Evolutionary conservation across 352 stramenopile species (phyloP), one percentile per base, ranked within the genome.

Genomic region (Globisporangium uncinulatum): DNA sequence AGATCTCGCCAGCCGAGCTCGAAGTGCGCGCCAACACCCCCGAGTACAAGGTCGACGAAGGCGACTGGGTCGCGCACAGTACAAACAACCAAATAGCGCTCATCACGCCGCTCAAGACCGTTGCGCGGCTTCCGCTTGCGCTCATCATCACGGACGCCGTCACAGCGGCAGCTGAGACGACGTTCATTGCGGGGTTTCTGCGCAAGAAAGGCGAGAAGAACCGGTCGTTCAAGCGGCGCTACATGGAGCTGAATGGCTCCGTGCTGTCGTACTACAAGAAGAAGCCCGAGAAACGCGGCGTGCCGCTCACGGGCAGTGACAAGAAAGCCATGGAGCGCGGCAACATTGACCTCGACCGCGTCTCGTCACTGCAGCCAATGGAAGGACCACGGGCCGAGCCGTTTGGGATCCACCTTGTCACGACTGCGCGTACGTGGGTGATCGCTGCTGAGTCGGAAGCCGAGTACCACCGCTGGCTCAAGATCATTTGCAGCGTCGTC

Each of bases 11-110:
- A 0, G 71, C 77, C 0, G 84, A 92, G 57, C 66, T 95, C 19
- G 85, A 95, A 66, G 78, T 95, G 42, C 73, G 85, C n/a, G 85
- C 85, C n/a, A 93, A 95, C 60, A 95, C 85, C 20, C 85, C 85
- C 17, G 83, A 95, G 59, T 95, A 90, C 66, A 91, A 90, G 61
- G 76, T 95, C 44, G 73, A 89, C 53, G 77, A 92, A 58, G 70
- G 80, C 57, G 85, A 95, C 64, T 95, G 85, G 85, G 85, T 95
- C 24, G 85, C 85, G 20, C 85, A 95, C 62, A 86, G 85, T 46
- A 77, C 74, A 13, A 88, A 86, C 64, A 95, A 93, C 62, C 78
- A 91, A 62, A 76, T 89, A 21, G 70, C 76, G 45, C 66, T 95
- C 9, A 91, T 92, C 44, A 88, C 78, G 42, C 81, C 85, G 37